Evolutionary conservation across 139 green algal genomes (phyloP), one percentile per base, ranked within the genome.

Genomic region (Chlorella sp.): DNA sequence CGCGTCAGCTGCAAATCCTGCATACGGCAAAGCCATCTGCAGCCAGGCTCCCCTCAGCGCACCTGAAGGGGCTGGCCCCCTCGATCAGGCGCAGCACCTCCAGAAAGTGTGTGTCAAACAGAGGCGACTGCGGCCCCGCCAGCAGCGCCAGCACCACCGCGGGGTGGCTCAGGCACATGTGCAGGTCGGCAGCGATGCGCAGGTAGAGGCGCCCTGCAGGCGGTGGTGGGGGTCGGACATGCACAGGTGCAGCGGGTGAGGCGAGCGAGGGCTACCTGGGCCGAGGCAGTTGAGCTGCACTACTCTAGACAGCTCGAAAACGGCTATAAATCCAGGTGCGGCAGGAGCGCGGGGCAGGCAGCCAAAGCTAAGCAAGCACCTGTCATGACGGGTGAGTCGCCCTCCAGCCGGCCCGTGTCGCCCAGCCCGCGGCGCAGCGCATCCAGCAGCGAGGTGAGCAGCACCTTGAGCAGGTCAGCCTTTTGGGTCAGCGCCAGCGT

Each of bases 171-270:
- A 84, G 32, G 43, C 84, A 75, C 28, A 87, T 89, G 73, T 73
- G 58, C 17, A 89, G 44, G 83, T 91, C 88, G 38, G 51, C 81
- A 41, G 84, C 46, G 28, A 89, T 87, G 72, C 88, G 88, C 62
- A 87, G 86, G 80, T 83, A 85, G 7, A 46, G 65, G 5, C 65
- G 74, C 41, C 38, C 68, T 80, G 43, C 54, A 46, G 72, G 72
- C 2, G 13, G 30, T 30, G 38, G 28, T 19, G 11, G 30, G 19
- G 41, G 72, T 32, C 24, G 8, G 19, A n/a, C 36, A 48, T 36
- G 60, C 17, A 43, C 36, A 38, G 5, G 14, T 11, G 68, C 1
- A 46, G 32, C 3, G 5, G 22, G 16, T n/a, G n/a, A n/a, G n/a
- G n/a, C n/a, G n/a, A n/a, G n/a, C n/a, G n/a, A n/a, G n/a, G n/a